Base-by-base conservation (phyloP, 768 basidiomycete genomes). In the Boletus huronensis region DNA sequence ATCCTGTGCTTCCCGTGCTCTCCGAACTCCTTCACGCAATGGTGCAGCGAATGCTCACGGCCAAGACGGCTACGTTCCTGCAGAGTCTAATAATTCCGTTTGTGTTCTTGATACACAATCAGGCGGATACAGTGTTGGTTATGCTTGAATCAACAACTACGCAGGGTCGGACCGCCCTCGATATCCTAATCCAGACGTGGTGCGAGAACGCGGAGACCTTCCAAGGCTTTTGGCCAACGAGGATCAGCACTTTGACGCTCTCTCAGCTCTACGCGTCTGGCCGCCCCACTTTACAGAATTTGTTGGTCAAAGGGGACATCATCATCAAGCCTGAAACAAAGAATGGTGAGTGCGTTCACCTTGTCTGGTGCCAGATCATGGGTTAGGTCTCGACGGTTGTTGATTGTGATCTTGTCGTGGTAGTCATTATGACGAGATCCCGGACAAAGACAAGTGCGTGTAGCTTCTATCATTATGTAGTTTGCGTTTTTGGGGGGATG, bases 361-460 rank as follows among this genome's bases (percentile, higher is more conserved):
- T 44, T 51, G 57, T 48, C 57, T 16, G 19, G 43, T 32, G n/a
- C 25, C 48, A 48, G 48, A 59, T 36, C 17, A 51, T 52, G 40
- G 48, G 39, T 43, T 52, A 36, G 28, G 39, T 58, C 58, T 63
- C 58, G 45, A 66, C 40, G 49, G 31, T 41, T 44, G 45, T 53
- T 47, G 51, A 32, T 63, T 70, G 56, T 67, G 53, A 43, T 50
- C 59, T 60, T 65, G 62, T 62, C 53, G 53, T 50, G 54, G 57
- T 67, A 96, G 93, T 93, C 64, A 98, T 98, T 71, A 93, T 98
- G 90, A 98, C 97, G 45, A 84, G 97, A 57, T 96, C 96, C 31
- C 80, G 84, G 64, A 91, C 97, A 48, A 90, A 85, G 75, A 79
- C 77, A 60, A 88, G 95, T 97, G 72, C 70, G 88, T 72, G 56